A percentile compares a stretch with the other conserved stretches of the same genome.
phyloP scores from a whole-genome alignment of 2,329 filamentous ascomycete species.

The Chalaropsis ovoidea region DNA sequence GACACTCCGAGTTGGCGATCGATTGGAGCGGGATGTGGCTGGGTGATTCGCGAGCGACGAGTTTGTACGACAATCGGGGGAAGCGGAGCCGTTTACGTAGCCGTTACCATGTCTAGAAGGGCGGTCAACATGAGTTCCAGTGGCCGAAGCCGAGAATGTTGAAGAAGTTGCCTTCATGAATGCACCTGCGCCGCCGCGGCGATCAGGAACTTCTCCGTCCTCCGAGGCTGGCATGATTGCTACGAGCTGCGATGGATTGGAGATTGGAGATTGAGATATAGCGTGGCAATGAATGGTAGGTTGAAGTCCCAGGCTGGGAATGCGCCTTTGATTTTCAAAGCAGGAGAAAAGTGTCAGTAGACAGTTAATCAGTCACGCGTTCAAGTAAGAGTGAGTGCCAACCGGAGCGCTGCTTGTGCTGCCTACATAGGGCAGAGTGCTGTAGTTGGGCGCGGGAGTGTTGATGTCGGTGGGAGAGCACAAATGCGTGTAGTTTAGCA shows the following conservation, averaged over 20 bases:
- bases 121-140: slow-evolving; percentile 83
- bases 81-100: slow-evolving; percentile 34
- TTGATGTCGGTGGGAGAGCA: neutral
- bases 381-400: slow-evolving; percentile 22
- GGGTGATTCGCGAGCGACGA: neutral
- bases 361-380: slow-evolving; percentile 16
- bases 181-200: neutral
- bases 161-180: slow-evolving; percentile 69
- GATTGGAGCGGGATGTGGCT: slow-evolving; percentile 26
- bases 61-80: slow-evolving; percentile 34
- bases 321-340: slow-evolving; percentile 7
- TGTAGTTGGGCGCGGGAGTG: neutral
- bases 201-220: slow-evolving; percentile 11
- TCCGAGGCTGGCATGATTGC: neutral
- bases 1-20: slow-evolving; percentile 31
- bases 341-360: slow-evolving; percentile 22
- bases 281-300: neutral
- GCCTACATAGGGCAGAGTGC: neutral
- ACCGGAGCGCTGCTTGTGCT: slow-evolving; percentile 21
- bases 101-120: slow-evolving; percentile 54
- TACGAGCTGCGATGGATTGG: neutral
- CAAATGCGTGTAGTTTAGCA: neutral
- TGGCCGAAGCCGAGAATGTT: slow-evolving; percentile 45
- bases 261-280: neutral
- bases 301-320: neutral